Percentiles rank a stretch among this genome's conserved stretches.
Conservation (phyloP, 306 rosid species). For the Castanea crenata region DNA sequence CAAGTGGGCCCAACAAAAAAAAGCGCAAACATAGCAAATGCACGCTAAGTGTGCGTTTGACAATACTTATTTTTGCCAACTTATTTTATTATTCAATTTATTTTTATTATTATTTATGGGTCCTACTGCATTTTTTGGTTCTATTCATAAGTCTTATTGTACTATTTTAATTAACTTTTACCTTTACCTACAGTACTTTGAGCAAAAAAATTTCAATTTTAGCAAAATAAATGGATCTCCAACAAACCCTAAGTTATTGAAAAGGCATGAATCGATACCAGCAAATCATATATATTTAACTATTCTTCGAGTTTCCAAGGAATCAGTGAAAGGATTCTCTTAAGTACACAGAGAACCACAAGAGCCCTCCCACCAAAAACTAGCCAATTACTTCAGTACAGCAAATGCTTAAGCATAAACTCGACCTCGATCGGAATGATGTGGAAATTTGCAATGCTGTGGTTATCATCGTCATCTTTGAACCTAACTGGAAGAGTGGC, state of each 20-base stretch:
- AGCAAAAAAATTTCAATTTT: too few species aligned
- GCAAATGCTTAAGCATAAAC: slow-evolving; percentile 21
- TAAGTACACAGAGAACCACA: slow-evolving; percentile 20
- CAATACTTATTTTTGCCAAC: too few species aligned
- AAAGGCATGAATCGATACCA: neutral
- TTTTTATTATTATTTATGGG: too few species aligned
- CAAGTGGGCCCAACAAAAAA: too few species aligned
- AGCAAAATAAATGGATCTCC: too few species aligned
- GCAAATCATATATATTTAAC: neutral
- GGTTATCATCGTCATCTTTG: slow-evolving; percentile 36
- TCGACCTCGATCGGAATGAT: slow-evolving; percentile 22
- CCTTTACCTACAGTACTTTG: too few species aligned
- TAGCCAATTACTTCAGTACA: slow-evolving; percentile 34
- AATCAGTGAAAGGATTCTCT: slow-evolving; percentile 27
- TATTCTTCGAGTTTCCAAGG: neutral
- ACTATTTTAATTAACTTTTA: too few species aligned
- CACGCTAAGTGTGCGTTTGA: too few species aligned
- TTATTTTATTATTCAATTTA: too few species aligned
- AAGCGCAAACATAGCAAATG: too few species aligned
- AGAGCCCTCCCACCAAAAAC: slow-evolving; percentile 19
- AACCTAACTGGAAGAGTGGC: slow-evolving; percentile 37
- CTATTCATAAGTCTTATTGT: too few species aligned
- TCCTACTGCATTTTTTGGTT: too few species aligned
- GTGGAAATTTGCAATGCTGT: slow-evolving; percentile 20
- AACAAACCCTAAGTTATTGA: neutral